Evolutionary conservation across 2,329 filamentous ascomycete genomes (phyloP), one percentile per base, ranked within the genome.

Genomic region (Cercospora sojina): DNA sequence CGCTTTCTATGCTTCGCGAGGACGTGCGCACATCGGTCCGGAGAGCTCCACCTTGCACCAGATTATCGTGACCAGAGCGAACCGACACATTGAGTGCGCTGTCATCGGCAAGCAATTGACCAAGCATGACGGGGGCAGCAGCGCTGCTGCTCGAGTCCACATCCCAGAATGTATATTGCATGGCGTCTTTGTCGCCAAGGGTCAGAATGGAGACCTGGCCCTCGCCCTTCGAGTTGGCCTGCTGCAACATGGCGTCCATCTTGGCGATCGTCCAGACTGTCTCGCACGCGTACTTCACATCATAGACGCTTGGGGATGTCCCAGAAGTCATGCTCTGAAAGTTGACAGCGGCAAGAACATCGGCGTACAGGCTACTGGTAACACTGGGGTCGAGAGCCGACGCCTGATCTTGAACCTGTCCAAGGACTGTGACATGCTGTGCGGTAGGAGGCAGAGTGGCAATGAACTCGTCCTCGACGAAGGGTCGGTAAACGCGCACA

Each of bases 151-250:
- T 93, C 77, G 88, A 86, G 75, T 97, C 94, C 47, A 91, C 78
- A 72, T 97, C 91, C 93, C 93, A 98, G 85, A 99, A 97, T 12
- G 89, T 90, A 82, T 95, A 98, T 79, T 98, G 91, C 78, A 91
- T 86, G n/a, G 82, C 77, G 69, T 87, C 85, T 56, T 72, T 71
- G 62, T 68, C 72, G 80, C 82, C 78, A 81, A 87, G 47, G 75
- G 78, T 61, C 77, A 71, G 79, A 5, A 67, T 58, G 51, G 65
- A 64, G 29, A 49, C 27, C 23, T 67, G 56, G n/a, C 80, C 75
- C 35, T 76, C 76, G 51, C 71, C 62, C 72, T 81, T 80, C 68
- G 79, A 77, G 55, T 77, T 79, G 53, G 82, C 78, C 67, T 83
- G 80, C 60, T 81, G 80, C 70, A 85, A 80, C 23, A 84, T 77